Evolutionary conservation across 805 yeast species (phyloP).

Genomic region (Sugiyamaella qingdaonensis): DNA sequence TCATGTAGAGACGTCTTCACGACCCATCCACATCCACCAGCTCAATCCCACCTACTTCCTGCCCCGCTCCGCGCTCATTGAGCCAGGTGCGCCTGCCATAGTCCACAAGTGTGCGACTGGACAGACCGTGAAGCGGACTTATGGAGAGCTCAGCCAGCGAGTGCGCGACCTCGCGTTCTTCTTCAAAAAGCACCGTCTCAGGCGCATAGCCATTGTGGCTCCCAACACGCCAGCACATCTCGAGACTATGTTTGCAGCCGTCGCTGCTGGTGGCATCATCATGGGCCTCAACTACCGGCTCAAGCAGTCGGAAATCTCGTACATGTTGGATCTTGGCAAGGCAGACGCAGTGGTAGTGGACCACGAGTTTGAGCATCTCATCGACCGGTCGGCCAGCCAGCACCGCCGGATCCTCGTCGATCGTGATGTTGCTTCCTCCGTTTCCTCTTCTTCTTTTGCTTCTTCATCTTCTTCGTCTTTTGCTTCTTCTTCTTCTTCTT

Average conservation of each 20-base stretch:
- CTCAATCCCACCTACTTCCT: slow-evolving; percentile 34
- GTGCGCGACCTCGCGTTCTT: slow-evolving; percentile 31
- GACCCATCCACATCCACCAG: slow-evolving; percentile 26
- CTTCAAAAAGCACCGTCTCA: slow-evolving; percentile 23
- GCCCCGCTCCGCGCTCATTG: slow-evolving; percentile 33
- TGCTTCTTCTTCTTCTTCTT: not conserved
- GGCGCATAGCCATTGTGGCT: slow-evolving; percentile 30
- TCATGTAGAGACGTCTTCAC: not conserved
- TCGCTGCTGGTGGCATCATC: slow-evolving; percentile 32
- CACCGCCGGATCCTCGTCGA: slow-evolving; percentile 19
- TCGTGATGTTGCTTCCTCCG: slow-evolving; percentile 16
- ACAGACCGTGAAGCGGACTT: slow-evolving; percentile 22
- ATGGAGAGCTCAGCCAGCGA: slow-evolving; percentile 28
- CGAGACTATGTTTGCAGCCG: slow-evolving; percentile 33
- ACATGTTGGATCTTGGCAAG: slow-evolving; percentile 28
- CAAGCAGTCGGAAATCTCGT: slow-evolving; percentile 28
- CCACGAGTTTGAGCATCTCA: slow-evolving; percentile 25
- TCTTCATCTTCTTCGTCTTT: not conserved
- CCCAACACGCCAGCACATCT: slow-evolving; percentile 36
- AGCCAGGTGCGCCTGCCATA: slow-evolving; percentile 34
- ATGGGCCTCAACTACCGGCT: slow-evolving; percentile 35
- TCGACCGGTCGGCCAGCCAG: slow-evolving; percentile 11
- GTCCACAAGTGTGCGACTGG: slow-evolving; percentile 28
- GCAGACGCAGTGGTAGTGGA: slow-evolving; percentile 31
- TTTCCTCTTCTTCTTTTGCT: not conserved